Percentiles rank a stretch among this genome's conserved stretches.
Conservation (phyloP, 805 yeast species). For the Metschnikowia peoriensis region DNA sequence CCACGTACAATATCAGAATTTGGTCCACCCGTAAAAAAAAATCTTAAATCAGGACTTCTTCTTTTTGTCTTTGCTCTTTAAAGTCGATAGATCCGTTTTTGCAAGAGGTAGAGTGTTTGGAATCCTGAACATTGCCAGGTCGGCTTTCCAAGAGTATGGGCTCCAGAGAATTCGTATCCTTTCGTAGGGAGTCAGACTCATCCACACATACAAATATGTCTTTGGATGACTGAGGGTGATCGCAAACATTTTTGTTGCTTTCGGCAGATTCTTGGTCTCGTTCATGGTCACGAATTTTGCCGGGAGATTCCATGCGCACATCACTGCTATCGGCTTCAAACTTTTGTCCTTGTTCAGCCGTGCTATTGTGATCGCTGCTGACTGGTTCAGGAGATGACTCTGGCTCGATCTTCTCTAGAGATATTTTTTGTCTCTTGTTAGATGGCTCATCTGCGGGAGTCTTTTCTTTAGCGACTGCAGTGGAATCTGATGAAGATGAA, state of each 20-base stretch:
- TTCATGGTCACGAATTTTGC: not conserved
- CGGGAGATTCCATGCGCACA: not conserved
- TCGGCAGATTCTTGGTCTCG: not conserved
- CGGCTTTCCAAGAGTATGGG: not conserved
- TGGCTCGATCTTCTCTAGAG: not conserved
- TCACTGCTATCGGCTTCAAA: too few species aligned
- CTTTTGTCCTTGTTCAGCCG: not conserved
- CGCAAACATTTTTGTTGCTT: not conserved
- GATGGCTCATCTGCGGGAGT: not conserved
- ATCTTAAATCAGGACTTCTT: conserved; percentile 10
- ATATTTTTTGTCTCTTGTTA: not conserved
- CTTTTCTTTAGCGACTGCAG: not conserved
- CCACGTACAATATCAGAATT: too few species aligned
- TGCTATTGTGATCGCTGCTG: too few species aligned
- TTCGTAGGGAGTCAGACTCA: not conserved
- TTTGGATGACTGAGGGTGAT: not conserved
- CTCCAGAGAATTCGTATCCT: not conserved
- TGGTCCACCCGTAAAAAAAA: too few species aligned
- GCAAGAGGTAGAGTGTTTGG: conserved; percentile 1
- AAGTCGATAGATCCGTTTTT: conserved; percentile 2
- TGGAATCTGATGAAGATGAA: not conserved
- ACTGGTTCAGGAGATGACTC: too few species aligned
- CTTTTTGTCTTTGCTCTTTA: conserved; percentile 6
- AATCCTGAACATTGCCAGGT: not conserved
- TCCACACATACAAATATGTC: not conserved